Percentiles rank a stretch among this genome's conserved stretches.
Conservation (phyloP, 2,329 filamentous ascomycete species). For the Rutstroemia sp. region DNA sequence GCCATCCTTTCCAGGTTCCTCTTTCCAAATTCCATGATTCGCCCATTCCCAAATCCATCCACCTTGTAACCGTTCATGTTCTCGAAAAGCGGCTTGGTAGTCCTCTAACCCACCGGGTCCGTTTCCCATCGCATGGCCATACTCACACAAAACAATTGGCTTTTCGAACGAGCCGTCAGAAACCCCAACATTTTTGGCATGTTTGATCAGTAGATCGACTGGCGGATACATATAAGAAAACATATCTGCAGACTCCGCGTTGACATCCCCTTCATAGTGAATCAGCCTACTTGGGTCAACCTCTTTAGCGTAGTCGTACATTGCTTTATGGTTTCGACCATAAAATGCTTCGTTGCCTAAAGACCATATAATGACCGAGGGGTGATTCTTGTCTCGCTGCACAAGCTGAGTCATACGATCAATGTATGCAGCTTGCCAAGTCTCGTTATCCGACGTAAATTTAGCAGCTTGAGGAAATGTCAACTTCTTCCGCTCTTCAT, state of each 20-base stretch:
- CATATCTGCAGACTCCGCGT: slow-evolving; percentile 46
- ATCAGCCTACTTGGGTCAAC: slow-evolving; percentile 44
- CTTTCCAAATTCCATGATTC: slow-evolving; percentile 48
- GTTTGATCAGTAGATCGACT: slow-evolving; percentile 34
- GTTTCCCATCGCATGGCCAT: slow-evolving; percentile 64
- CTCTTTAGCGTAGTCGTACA: slow-evolving; percentile 51
- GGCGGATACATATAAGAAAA: slow-evolving; percentile 49
- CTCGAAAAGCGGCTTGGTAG: slow-evolving; percentile 53
- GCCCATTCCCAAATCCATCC: slow-evolving; percentile 57
- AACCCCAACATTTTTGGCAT: slow-evolving; percentile 34
- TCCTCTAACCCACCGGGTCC: slow-evolving; percentile 63
- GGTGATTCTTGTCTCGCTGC: slow-evolving; percentile 62
- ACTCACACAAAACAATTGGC: slow-evolving; percentile 53
- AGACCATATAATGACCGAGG: slow-evolving; percentile 66
- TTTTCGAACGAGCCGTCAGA: slow-evolving; percentile 38
- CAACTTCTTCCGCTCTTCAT: slow-evolving; percentile 52
- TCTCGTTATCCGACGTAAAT: slow-evolving; percentile 53
- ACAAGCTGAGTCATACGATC: slow-evolving; percentile 60
- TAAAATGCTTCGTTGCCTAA: slow-evolving; percentile 70
- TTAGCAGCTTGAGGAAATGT: slow-evolving; percentile 46
- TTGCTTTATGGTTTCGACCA: slow-evolving; percentile 58
- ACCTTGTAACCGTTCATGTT: slow-evolving; percentile 29
- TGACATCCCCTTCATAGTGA: slow-evolving; percentile 49
- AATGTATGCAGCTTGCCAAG: slow-evolving; percentile 57
- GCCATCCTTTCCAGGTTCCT: slow-evolving; percentile 32